Conservation (phyloP, 2,329 filamentous ascomycete species). For the Cladorrhinum sp. region DNA sequence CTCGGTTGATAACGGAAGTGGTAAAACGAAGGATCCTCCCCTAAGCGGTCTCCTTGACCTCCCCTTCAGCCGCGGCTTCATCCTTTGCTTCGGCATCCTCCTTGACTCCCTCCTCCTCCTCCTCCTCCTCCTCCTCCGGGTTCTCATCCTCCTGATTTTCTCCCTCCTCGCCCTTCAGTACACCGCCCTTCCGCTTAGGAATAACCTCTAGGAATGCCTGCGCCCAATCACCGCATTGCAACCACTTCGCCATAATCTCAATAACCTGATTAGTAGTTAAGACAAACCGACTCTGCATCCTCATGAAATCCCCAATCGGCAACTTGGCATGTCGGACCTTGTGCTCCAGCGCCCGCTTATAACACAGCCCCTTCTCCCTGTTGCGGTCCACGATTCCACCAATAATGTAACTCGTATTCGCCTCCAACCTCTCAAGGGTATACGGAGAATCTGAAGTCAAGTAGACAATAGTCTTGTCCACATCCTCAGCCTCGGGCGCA, state of each 20-base stretch:
- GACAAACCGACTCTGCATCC: slow-evolving; percentile 82
- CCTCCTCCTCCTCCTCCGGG: background rate
- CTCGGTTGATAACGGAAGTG: background rate
- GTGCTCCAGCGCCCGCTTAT: slow-evolving; percentile 70
- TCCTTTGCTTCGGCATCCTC: background rate
- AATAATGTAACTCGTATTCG: slow-evolving; percentile 87
- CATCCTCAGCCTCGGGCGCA: slow-evolving; percentile 29
- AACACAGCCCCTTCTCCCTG: slow-evolving; percentile 90
- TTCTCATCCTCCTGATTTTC: slow-evolving; percentile 27
- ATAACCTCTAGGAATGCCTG: slow-evolving; percentile 84
- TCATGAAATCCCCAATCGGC: slow-evolving; percentile 92
- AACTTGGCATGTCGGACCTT: slow-evolving; percentile 85
- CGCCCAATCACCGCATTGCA: slow-evolving; percentile 89
- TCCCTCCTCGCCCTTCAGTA: slow-evolving; percentile 46
- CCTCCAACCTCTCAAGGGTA: slow-evolving; percentile 77
- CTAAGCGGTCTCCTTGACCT: background rate
- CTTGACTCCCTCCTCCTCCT: background rate
- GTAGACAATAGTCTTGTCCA: slow-evolving; percentile 65
- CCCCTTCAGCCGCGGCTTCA: background rate
- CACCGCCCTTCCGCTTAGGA: slow-evolving; percentile 83
- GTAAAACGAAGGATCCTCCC: background rate
- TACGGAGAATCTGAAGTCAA: slow-evolving; percentile 88
- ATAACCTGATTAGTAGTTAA: slow-evolving; percentile 93
- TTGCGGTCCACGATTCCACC: slow-evolving; percentile 96
- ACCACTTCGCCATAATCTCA: slow-evolving; percentile 93